Conservation (phyloP, 306 rosid genomes). For the Cucumis melo region DNA sequence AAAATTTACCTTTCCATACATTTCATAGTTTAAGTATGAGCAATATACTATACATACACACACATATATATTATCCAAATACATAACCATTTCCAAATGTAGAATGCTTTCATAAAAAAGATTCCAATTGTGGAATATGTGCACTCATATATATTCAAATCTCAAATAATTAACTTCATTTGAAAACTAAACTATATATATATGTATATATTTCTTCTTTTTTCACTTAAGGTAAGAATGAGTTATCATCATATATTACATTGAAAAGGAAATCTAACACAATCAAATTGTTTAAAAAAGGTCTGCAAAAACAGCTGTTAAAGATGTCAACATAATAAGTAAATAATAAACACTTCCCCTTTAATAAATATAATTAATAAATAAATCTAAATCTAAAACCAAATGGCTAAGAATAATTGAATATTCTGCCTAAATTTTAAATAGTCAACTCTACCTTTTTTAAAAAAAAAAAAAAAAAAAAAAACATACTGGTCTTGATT, state of each 20-base stretch:
- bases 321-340: neutral
- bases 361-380: too few species aligned
- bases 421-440: neutral
- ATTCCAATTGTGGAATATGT: neutral
- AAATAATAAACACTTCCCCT: neutral
- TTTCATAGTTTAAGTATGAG: too few species aligned
- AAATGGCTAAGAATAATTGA: neutral
- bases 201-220: too few species aligned
- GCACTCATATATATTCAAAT: too few species aligned
- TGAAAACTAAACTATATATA: neutral
- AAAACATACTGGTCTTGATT: too few species aligned
- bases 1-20: too few species aligned
- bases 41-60: too few species aligned
- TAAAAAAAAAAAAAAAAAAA: too few species aligned
- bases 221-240: neutral
- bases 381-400: too few species aligned
- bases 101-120: neutral
- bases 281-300: neutral
- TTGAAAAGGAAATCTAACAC: neutral
- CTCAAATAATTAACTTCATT: neutral
- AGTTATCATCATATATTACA: neutral
- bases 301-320: neutral
- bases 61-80: neutral
- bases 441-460: slow-evolving; percentile 4
- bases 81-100: neutral